These are phyloP conservation scores for Talaromyces sp. DNA, from an alignment of 2,329 filamentous ascomycete genomes.

Conservation along the genomic window DNA sequence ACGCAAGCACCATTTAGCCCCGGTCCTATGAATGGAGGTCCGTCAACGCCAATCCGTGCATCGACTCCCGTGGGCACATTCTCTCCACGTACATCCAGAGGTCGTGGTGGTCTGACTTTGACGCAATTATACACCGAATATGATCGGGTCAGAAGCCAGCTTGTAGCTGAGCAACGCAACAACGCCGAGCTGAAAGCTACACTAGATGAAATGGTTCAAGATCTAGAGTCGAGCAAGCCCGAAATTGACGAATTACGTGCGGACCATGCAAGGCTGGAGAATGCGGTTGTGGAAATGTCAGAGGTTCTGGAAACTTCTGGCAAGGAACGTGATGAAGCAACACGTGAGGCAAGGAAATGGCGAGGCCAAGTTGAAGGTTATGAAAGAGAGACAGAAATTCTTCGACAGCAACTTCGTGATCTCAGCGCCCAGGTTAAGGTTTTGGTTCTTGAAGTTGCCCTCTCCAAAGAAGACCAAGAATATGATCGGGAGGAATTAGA, in stretches of 20 bases:
- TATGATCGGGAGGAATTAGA: conserved; percentile 74
- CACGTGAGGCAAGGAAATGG: conserved; percentile 73
- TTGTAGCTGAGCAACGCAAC: conserved; percentile 70
- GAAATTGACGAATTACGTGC: conserved; percentile 81
- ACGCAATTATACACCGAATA: conserved; percentile 65
- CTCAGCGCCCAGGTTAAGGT: conserved; percentile 87
- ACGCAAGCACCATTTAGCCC: conserved; percentile 46
- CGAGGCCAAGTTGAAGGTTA: conserved; percentile 66
- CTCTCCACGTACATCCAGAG: conserved; percentile 53
- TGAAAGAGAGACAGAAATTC: conserved; percentile 67
- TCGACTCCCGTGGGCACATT: conserved; percentile 50
- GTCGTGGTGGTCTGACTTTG: conserved; percentile 54
- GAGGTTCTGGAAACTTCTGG: conserved; percentile 77
- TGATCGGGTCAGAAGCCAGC: conserved; percentile 61
- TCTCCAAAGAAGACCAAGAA: conserved; percentile 71
- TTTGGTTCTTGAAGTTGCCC: conserved; percentile 80
- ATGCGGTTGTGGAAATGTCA: conserved; percentile 79
- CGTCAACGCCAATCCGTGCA: conserved; percentile 50
- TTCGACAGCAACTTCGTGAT: conserved; percentile 84
- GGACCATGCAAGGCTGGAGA: conserved; percentile 75
- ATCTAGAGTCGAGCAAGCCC: conserved; percentile 80
- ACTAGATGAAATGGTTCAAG: conserved; percentile 79
- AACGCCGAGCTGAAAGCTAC: conserved; percentile 71
- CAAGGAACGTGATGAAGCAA: conserved; percentile 73
- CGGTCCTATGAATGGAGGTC: conserved; percentile 51